Conservation (phyloP, 352 stramenopile genomes). For the Pythium aquatile region DNA sequence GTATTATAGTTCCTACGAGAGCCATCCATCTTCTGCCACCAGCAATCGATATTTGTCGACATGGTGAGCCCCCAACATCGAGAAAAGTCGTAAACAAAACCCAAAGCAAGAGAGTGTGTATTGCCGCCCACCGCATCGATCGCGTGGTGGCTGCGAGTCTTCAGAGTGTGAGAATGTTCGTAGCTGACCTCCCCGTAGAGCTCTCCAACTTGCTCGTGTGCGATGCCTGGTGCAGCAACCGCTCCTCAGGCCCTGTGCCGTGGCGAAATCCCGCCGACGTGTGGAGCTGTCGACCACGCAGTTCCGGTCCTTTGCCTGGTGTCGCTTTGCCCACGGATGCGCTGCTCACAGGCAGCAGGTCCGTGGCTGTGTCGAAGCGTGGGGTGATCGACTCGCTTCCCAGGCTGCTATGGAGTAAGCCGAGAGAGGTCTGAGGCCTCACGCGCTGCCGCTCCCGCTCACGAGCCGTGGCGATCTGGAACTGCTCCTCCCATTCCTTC, state of each 20-base stretch:
- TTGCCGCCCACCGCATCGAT: constrained; percentile 10
- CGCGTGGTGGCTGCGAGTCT: constrained; percentile 2
- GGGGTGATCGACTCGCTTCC: not conserved
- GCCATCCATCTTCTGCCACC: not conserved
- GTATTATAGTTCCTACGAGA: constrained; percentile 5
- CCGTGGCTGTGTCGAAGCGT: not conserved
- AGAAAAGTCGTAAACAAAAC: constrained; percentile 7
- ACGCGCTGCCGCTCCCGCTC: constrained; percentile 36
- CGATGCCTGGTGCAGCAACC: constrained; percentile 36
- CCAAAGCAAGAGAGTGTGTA: constrained; percentile 25
- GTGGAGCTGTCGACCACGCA: constrained; percentile 36
- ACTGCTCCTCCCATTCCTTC: constrained; percentile 68
- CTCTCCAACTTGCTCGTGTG: constrained; percentile 18
- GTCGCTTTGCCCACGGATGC: constrained; percentile 7
- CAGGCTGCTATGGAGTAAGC: constrained; percentile 19
- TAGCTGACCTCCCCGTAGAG: constrained; percentile 18
- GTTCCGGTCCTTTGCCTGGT: constrained; percentile 14
- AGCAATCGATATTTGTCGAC: constrained; percentile 3
- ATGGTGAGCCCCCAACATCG: not conserved
- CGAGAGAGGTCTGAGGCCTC: constrained; percentile 58
- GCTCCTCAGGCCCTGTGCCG: constrained; percentile 40
- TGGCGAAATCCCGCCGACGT: constrained; percentile 49
- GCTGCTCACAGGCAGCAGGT: not conserved
- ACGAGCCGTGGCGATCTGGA: constrained; percentile 47
- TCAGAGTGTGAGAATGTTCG: constrained; percentile 73